Evolutionary conservation across 2,329 filamentous ascomycete species (phyloP).

Genomic region (Aspergillus terreus): DNA sequence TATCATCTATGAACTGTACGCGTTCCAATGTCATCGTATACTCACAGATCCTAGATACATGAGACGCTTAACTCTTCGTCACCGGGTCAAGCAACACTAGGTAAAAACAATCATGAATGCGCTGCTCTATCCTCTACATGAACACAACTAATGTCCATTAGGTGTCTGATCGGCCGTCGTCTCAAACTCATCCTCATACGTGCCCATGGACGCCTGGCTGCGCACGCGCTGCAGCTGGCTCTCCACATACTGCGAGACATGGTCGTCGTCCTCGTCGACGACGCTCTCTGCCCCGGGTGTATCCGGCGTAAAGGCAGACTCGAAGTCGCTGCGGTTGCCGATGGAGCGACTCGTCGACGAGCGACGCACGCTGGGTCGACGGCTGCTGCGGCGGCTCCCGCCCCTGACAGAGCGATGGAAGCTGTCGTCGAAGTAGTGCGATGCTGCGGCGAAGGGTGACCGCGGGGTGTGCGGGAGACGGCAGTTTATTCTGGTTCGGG

Average conservation of each 20-base stretch:
- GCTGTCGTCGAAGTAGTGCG: conserved; percentile 94
- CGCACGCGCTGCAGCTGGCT: conserved; percentile 74
- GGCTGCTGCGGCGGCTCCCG: conserved; percentile 35
- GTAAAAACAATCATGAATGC: background rate
- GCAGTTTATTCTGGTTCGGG: conserved; percentile 66
- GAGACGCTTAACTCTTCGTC: background rate
- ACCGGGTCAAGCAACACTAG: background rate
- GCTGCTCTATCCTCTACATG: background rate
- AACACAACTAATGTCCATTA: conserved; percentile 20
- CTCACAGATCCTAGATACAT: too few relatives aligned
- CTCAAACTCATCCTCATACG: conserved; percentile 61
- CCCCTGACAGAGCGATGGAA: conserved; percentile 56
- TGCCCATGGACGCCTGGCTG: conserved; percentile 50
- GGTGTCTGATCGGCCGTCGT: conserved; percentile 48
- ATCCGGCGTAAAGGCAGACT: conserved; percentile 39
- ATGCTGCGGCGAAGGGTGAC: conserved; percentile 75
- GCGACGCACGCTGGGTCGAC: conserved; percentile 61
- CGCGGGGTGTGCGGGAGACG: conserved; percentile 90
- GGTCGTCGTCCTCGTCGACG: conserved; percentile 51
- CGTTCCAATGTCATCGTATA: too few relatives aligned
- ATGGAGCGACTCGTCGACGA: conserved; percentile 82
- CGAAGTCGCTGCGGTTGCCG: conserved; percentile 76
- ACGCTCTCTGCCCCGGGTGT: conserved; percentile 28
- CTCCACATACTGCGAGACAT: conserved; percentile 76
- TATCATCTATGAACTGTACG: too few relatives aligned